Conservation (phyloP, 2,329 filamentous ascomycete species). For the Davidsoniella neocaledoniae region DNA sequence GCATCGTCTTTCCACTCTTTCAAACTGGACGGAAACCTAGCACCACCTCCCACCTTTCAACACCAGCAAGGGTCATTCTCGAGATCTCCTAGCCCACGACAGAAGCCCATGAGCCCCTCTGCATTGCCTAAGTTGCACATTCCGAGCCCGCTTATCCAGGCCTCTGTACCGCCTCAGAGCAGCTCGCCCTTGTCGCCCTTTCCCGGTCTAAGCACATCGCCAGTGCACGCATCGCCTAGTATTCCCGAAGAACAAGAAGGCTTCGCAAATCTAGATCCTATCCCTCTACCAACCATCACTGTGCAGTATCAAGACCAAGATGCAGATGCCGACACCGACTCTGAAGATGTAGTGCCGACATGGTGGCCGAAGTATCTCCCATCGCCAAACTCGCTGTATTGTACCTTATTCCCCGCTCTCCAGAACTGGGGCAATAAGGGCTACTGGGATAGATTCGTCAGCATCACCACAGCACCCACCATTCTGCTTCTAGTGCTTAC, state of each 20-base stretch:
- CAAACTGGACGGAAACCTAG: slow-evolving; percentile 24
- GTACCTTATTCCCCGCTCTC: slow-evolving; percentile 75
- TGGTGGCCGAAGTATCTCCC: slow-evolving; percentile 76
- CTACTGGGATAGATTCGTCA: slow-evolving; percentile 71
- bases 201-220: slow-evolving; percentile 25
- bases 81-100: slow-evolving; percentile 4
- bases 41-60: slow-evolving; percentile 21
- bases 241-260: slow-evolving; percentile 3
- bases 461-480: slow-evolving; percentile 69
- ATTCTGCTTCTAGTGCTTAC: slow-evolving; percentile 84
- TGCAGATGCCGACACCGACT: not conserved
- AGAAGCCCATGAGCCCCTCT: slow-evolving; percentile 5
- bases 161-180: slow-evolving; percentile 11
- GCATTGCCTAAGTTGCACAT: slow-evolving; percentile 18
- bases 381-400: slow-evolving; percentile 50
- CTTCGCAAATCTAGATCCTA: not conserved
- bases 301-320: slow-evolving; percentile 3
- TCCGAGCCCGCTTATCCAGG: slow-evolving; percentile 39
- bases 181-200: slow-evolving; percentile 29
- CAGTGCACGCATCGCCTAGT: slow-evolving; percentile 1
- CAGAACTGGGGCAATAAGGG: slow-evolving; percentile 66
- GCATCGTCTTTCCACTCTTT: slow-evolving; percentile 13
- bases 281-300: slow-evolving; percentile 4
- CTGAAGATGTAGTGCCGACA: slow-evolving; percentile 15
- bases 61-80: slow-evolving; percentile 1